These are phyloP conservation scores for Plasmodium relictum DNA, from an alignment of 169 alveolate genomes.

Conservation along the genomic window DNA sequence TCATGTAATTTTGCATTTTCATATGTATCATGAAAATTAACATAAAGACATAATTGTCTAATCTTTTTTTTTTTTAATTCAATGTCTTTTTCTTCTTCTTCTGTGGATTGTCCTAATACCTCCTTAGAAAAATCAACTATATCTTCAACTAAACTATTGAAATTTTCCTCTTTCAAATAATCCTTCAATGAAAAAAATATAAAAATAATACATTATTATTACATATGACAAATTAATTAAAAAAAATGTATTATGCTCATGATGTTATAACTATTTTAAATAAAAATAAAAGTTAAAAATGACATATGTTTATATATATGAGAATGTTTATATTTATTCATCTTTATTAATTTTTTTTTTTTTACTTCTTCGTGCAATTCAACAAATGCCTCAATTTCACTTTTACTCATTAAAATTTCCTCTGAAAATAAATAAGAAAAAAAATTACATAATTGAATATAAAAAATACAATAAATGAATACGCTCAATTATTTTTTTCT, in stretches of 20 bases:
- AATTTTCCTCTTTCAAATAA: slow-evolving; percentile 9
- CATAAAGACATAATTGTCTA: slow-evolving; percentile 36
- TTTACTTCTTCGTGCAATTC: slow-evolving; percentile 33
- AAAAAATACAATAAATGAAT: too few relatives aligned
- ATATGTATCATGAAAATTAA: slow-evolving; percentile 38
- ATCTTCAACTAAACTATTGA: not conserved
- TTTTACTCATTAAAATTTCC: not conserved
- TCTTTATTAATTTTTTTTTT: not conserved
- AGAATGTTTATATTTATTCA: not conserved
- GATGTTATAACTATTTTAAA: too few relatives aligned
- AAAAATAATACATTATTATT: not conserved
- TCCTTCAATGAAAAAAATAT: slow-evolving; percentile 4
- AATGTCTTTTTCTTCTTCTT: not conserved
- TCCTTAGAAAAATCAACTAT: slow-evolving; percentile 14
- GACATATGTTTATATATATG: too few relatives aligned
- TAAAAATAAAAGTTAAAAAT: too few relatives aligned
- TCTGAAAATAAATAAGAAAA: slow-evolving; percentile 3
- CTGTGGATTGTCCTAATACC: not conserved
- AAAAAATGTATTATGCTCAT: too few relatives aligned
- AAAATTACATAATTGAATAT: too few relatives aligned
- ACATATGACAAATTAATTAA: too few relatives aligned
- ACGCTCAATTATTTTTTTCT: not conserved
- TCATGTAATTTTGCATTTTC: slow-evolving; percentile 58
- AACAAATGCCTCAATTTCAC: slow-evolving; percentile 2
- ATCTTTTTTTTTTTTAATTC: slow-evolving; percentile 32